Base-by-base conservation (phyloP, 1,284 basidiomycete genomes). In the Apiotrichum brassicae region DNA sequence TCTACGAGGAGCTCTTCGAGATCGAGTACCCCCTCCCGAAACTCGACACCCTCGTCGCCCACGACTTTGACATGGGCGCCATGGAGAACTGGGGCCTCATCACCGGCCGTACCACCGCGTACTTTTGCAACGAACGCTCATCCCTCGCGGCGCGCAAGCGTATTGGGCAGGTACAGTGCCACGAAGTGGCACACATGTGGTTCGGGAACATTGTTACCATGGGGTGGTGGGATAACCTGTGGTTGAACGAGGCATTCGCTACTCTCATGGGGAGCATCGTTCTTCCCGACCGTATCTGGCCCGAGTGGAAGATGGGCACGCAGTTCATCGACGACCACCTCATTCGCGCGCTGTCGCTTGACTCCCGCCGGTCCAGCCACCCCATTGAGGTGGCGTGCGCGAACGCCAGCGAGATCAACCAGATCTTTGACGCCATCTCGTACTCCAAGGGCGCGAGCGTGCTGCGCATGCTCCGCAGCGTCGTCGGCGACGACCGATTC, bases 31-130 rank as follows among this genome's bases (percentile, higher is more conserved):
- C 92, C 22, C 77, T 97, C 42, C 89, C 92, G 12, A 97, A 97
- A 76, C 78, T 93, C 36, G 90, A 94, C 65, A 92, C 89, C 1
- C 77, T 93, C 16, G 75, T 69, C 79, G 86, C 81, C 5, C 81
- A 80, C 51, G 88, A 94, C 68, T 93, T 94, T 59, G 91, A 94
- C 66, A 83, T 85, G 25, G 88, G 87, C 48, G 91, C 90, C 1
- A 93, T 93, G 90, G 90, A 95, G 75, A 95, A 94, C 69, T 92
- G 87, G 82, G 90, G 91, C 48, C 75, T 95, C 49, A 95, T 95
- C 65, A 94, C 87, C 12, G 92, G 90, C 19, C 79, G 91, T 43
- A 92, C 89, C 2, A 82, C 78, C 35, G 84, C 84, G 3, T 87
- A 89, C 69, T 76, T 97, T 39, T 79, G 89, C 61, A 87, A 97